Percentiles rank a stretch among this genome's conserved stretches.
Conservation (phyloP, 805 yeast genomes). For the Starmerella roubikii region DNA sequence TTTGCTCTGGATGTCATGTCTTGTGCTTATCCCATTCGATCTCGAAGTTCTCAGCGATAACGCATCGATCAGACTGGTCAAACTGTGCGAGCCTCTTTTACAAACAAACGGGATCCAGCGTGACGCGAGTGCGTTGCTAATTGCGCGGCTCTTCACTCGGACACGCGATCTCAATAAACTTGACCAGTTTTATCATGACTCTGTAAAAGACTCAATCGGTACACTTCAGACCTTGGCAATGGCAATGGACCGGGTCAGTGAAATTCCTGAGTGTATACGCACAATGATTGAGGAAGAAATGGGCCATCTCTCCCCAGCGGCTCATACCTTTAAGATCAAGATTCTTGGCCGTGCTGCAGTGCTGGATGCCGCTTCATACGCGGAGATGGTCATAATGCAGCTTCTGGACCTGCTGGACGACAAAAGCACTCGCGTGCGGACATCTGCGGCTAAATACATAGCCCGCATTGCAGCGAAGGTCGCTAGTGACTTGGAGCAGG, state of each 20-base stretch:
- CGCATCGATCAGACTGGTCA: slow-evolving; percentile 27
- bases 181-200: no score
- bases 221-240: slow-evolving; percentile 6
- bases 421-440: slow-evolving; percentile 44
- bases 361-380: slow-evolving; percentile 23
- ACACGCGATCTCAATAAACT: no score
- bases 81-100: slow-evolving; percentile 27
- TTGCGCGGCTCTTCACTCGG: slow-evolving; percentile 43
- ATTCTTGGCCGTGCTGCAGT: slow-evolving; percentile 32
- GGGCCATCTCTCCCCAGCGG: neutral
- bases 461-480: slow-evolving; percentile 33
- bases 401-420: slow-evolving; percentile 34
- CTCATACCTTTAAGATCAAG: slow-evolving; percentile 19
- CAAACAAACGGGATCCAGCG: slow-evolving; percentile 43
- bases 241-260: slow-evolving; percentile 9
- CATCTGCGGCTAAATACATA: slow-evolving; percentile 52
- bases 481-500: slow-evolving; percentile 15
- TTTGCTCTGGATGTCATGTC: slow-evolving; percentile 58
- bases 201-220: no score
- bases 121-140: slow-evolving; percentile 37
- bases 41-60: slow-evolving; percentile 31
- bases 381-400: slow-evolving; percentile 35
- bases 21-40: slow-evolving; percentile 63
- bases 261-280: slow-evolving; percentile 1
- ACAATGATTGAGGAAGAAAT: neutral